Evolutionary conservation across 306 rosid species (phyloP).

Genomic region (Begonia masoniana): DNA sequence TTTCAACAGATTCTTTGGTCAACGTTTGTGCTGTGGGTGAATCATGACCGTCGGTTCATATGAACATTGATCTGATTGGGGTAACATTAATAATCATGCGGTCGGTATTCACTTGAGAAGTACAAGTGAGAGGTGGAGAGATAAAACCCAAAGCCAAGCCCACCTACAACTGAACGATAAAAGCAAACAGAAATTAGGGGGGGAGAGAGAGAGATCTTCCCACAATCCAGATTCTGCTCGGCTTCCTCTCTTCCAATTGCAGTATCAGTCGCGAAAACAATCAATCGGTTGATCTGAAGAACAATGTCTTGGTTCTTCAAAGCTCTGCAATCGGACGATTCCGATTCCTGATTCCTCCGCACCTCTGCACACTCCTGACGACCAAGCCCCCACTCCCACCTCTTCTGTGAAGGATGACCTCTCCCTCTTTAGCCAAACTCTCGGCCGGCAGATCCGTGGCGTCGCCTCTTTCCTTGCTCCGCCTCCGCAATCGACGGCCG

Average conservation of each 20-base stretch:
- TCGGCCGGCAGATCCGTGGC: slow-evolving; percentile 55
- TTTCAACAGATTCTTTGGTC: too few species aligned
- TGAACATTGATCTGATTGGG: too few species aligned
- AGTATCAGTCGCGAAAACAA: neutral
- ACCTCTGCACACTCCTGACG: neutral
- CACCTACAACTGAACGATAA: too few species aligned
- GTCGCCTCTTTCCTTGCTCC: slow-evolving; percentile 85
- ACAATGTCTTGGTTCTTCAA: slow-evolving; percentile 81
- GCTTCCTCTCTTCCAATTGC: slow-evolving; percentile 2
- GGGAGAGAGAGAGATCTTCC: neutral
- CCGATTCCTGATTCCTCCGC: slow-evolving; percentile 1
- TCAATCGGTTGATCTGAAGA: too few species aligned
- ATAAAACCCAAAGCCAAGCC: too few species aligned
- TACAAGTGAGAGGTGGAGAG: too few species aligned
- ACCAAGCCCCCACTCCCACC: slow-evolving; percentile 14
- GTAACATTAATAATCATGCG: too few species aligned
- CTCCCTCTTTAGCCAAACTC: slow-evolving; percentile 33
- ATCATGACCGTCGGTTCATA: too few species aligned
- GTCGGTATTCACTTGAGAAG: too few species aligned
- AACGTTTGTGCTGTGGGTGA: too few species aligned
- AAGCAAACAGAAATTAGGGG: too few species aligned
- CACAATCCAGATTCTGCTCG: too few species aligned
- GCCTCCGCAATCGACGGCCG: slow-evolving; percentile 29
- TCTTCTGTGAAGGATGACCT: slow-evolving; percentile 39
- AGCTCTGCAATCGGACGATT: slow-evolving; percentile 27